Evolutionary conservation across 768 basidiomycete species (phyloP).

Genomic region (Kwoniella europaea): DNA sequence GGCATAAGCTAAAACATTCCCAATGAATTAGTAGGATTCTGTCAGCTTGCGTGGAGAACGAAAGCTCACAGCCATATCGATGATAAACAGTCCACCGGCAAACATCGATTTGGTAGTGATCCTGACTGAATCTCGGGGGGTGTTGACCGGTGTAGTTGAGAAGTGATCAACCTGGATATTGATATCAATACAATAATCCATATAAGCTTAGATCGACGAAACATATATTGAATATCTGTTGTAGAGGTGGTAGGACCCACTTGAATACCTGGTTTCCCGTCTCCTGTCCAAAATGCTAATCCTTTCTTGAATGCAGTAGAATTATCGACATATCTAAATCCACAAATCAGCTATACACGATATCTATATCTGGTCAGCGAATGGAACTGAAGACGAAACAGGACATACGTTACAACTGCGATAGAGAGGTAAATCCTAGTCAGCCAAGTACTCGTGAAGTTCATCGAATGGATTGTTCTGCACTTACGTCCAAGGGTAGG

Average conservation of each 20-base stretch:
- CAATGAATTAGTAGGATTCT: background rate
- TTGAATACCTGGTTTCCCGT: constrained; percentile 54
- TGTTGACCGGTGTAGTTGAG: constrained; percentile 26
- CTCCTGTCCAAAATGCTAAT: constrained; percentile 51
- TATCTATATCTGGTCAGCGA: no score
- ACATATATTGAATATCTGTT: no score
- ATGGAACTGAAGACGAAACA: no score
- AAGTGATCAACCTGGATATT: constrained; percentile 50
- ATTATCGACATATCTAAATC: constrained; percentile 44
- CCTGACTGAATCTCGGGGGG: constrained; percentile 45
- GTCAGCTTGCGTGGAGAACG: background rate
- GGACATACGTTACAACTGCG: no score
- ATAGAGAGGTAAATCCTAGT: no score
- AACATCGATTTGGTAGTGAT: constrained; percentile 49
- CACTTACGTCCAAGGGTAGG: constrained; percentile 54
- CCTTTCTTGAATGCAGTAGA: constrained; percentile 45
- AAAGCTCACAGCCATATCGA: constrained; percentile 43
- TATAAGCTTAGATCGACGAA: no score
- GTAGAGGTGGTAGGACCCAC: constrained; percentile 35
- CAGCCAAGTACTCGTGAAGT: no score
- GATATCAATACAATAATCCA: no score
- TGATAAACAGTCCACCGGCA: constrained; percentile 53
- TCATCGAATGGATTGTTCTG: no score
- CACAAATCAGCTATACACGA: no score
- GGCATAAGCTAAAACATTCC: constrained; percentile 38